Conservation (phyloP, 169 alveolate species). For the Cryptosporidium meleagridis region DNA sequence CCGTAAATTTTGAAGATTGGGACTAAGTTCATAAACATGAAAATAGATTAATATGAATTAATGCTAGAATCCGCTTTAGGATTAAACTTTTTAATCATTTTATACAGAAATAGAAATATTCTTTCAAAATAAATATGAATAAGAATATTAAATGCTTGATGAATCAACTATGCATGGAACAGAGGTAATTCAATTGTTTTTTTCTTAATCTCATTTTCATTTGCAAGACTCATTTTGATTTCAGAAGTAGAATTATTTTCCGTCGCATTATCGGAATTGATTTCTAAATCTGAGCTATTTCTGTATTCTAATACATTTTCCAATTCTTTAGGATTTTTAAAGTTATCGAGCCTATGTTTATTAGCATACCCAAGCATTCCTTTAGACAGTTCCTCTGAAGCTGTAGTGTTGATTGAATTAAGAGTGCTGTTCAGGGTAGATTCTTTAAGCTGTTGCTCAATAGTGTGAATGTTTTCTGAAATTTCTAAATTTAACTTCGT, state of each 20-base stretch:
- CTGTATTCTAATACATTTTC: neutral
- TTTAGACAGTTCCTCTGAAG: neutral
- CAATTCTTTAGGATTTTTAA: neutral
- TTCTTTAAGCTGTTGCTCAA: neutral
- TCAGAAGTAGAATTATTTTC: neutral
- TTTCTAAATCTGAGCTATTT: neutral
- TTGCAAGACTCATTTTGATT: neutral
- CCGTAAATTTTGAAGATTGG: neutral
- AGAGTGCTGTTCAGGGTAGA: neutral
- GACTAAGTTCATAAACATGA: neutral
- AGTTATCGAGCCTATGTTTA: neutral
- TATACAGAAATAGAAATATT: neutral
- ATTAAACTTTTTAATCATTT: too few species aligned
- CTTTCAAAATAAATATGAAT: too few species aligned
- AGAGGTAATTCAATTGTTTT: neutral
- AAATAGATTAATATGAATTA: too few species aligned
- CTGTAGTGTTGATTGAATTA: neutral
- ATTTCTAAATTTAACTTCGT: neutral
- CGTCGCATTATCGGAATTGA: neutral
- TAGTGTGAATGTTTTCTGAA: neutral
- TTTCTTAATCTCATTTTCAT: neutral
- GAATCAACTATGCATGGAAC: neutral
- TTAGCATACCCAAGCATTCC: conserved; percentile 10
- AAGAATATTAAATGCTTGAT: neutral
- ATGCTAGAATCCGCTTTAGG: neutral